Conservation (phyloP, 805 yeast genomes). For the Candida ponderosae region DNA sequence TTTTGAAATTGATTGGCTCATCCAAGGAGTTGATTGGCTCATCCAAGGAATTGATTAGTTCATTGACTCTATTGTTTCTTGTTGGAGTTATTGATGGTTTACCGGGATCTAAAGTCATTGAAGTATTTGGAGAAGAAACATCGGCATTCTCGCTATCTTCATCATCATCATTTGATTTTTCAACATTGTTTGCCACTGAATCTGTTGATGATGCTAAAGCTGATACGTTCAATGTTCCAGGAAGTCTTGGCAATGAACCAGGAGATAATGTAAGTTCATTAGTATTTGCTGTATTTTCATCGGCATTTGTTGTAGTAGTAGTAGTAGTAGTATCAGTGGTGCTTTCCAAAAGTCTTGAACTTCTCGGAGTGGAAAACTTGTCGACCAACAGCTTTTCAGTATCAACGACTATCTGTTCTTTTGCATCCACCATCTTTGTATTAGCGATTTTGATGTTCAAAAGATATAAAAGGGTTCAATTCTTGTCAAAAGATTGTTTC, state of each 20-base stretch:
- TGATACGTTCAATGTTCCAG: conserved; percentile 38
- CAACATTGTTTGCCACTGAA: conserved; percentile 1
- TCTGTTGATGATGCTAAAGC: conserved; percentile 27
- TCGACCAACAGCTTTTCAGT: too few species aligned
- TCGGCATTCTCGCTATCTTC: conserved; percentile 2
- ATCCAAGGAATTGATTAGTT: conserved; percentile 7
- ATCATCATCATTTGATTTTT: conserved; percentile 4
- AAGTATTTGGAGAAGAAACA: conserved; percentile 3
- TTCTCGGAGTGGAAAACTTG: not conserved
- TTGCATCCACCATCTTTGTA: too few species aligned
- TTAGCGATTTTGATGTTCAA: too few species aligned
- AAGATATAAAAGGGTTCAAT: too few species aligned
- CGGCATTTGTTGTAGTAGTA: too few species aligned
- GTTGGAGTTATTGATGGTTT: conserved; percentile 18
- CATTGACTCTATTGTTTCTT: conserved; percentile 10
- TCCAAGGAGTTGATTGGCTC: conserved; percentile 24
- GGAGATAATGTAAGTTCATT: conserved; percentile 8
- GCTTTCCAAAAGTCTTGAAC: not conserved
- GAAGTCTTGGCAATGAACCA: conserved; percentile 32
- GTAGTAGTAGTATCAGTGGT: not conserved
- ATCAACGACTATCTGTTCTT: too few species aligned
- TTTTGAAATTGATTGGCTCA: conserved; percentile 32
- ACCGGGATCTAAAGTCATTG: conserved; percentile 41
- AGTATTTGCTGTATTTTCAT: not conserved
- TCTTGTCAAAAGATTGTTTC: too few species aligned